These are phyloP conservation scores for Suhomyces taliae DNA, from an alignment of 1,139 yeast species.

Conservation along the genomic window DNA sequence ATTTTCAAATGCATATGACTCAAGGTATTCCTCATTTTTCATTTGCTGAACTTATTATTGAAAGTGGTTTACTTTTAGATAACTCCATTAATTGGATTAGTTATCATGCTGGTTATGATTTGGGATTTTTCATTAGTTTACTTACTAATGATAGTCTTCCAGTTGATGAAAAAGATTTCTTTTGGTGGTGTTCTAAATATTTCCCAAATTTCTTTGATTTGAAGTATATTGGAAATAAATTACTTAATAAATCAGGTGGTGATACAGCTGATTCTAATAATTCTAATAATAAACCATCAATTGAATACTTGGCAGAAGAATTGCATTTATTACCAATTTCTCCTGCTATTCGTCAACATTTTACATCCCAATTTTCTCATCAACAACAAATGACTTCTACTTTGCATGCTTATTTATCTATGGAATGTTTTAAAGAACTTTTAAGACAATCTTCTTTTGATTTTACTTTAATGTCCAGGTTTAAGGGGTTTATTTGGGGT, in stretches of 20 bases:
- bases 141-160: slow-evolving; percentile 80
- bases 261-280: slow-evolving; percentile 18
- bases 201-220: slow-evolving; percentile 87
- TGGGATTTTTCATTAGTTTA: slow-evolving; percentile 82
- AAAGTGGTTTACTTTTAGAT: slow-evolving; percentile 81
- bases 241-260: slow-evolving; percentile 28
- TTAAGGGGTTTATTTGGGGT: slow-evolving; percentile 58
- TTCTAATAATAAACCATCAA: slow-evolving; percentile 41
- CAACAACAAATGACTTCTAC: slow-evolving; percentile 48
- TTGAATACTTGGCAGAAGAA: slow-evolving; percentile 57
- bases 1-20: slow-evolving; percentile 71
- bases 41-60: slow-evolving; percentile 82
- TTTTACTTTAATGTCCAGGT: slow-evolving; percentile 33
- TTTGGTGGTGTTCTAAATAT: slow-evolving; percentile 66
- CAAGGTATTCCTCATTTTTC: slow-evolving; percentile 79
- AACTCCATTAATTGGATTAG: slow-evolving; percentile 82
- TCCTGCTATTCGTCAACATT: slow-evolving; percentile 52
- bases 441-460: slow-evolving; percentile 45
- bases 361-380: slow-evolving; percentile 33
- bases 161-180: slow-evolving; percentile 74
- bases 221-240: slow-evolving; percentile 68
- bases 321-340: slow-evolving; percentile 52
- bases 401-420: slow-evolving; percentile 54
- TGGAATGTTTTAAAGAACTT: slow-evolving; percentile 59
- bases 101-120: slow-evolving; percentile 92